These are phyloP conservation scores for Kazachstania viticola DNA, from an alignment of 805 yeast species.

Conservation along the genomic window DNA sequence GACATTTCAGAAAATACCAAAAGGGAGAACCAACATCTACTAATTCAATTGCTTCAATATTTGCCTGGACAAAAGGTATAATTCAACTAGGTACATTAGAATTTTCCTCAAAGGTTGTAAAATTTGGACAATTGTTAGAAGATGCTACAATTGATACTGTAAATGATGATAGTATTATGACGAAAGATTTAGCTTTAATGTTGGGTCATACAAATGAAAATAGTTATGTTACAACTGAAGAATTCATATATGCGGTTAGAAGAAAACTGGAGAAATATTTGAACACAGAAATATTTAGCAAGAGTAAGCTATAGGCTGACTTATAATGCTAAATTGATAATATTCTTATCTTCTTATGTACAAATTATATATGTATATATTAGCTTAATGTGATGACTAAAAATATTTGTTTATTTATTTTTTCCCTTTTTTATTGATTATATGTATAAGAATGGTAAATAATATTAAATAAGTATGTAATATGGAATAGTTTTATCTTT, in stretches of 20 bases:
- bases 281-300: no score
- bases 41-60: conserved; percentile 91
- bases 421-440: no score
- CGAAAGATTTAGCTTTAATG: conserved; percentile 88
- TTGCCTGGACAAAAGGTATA: conserved; percentile 92
- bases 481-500: no score
- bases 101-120: conserved; percentile 67
- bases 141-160: conserved; percentile 80
- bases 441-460: no score
- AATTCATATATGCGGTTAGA: conserved; percentile 75
- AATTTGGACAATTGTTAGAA: conserved; percentile 71
- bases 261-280: conserved; percentile 37
- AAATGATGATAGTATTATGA: conserved; percentile 74
- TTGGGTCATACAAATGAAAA: conserved; percentile 74
- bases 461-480: no score
- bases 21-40: conserved; percentile 94
- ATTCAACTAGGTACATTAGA: conserved; percentile 86
- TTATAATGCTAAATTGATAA: no score
- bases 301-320: no score
- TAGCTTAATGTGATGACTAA: no score
- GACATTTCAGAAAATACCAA: conserved; percentile 92
- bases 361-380: no score
- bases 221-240: conserved; percentile 80
- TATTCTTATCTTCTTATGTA: no score
- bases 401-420: no score